A percentile compares a stretch with the other conserved stretches of the same genome.
Conservation (phyloP, 2,329 filamentous ascomycete species). For the Teratosphaeria gauchensis region DNA sequence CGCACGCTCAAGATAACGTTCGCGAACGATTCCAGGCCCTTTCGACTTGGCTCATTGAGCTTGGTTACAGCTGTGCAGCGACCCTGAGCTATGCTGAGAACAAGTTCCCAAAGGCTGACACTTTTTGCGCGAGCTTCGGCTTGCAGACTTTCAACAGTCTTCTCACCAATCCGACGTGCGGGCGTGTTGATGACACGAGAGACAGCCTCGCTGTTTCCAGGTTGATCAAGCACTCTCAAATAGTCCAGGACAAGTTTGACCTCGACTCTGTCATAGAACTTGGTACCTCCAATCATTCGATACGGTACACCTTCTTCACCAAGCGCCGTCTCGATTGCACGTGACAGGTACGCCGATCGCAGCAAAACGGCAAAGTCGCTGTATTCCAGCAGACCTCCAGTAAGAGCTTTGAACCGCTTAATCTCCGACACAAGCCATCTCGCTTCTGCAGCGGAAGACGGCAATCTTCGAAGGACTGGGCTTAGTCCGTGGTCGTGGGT, state of each 20-base stretch:
- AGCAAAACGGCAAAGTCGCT: constrained; percentile 80
- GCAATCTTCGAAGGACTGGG: constrained; percentile 70
- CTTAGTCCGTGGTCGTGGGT: constrained; percentile 70
- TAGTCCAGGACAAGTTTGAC: constrained; percentile 85
- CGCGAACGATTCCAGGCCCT: constrained; percentile 49
- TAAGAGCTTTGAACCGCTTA: constrained; percentile 57
- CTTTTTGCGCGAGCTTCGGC: constrained; percentile 65
- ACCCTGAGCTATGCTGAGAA: constrained; percentile 51
- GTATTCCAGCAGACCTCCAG: constrained; percentile 60
- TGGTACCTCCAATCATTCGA: constrained; percentile 80
- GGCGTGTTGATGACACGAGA: constrained; percentile 78
- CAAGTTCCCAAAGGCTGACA: constrained; percentile 65
- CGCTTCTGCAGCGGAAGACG: constrained; percentile 62
- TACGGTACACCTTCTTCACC: constrained; percentile 77
- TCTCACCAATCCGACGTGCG: constrained; percentile 68
- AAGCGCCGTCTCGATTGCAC: constrained; percentile 75
- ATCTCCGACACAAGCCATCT: constrained; percentile 85
- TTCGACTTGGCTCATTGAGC: constrained; percentile 45
- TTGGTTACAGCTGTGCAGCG: constrained; percentile 43
- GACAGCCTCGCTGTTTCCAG: constrained; percentile 78
- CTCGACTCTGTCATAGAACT: constrained; percentile 86
- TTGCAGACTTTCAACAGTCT: constrained; percentile 62
- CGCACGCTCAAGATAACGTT: constrained; percentile 49
- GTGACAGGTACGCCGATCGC: constrained; percentile 72
- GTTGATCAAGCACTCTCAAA: constrained; percentile 72